Conservation (phyloP, 129 eudicot genomes). For the Tagetes patula region DNA sequence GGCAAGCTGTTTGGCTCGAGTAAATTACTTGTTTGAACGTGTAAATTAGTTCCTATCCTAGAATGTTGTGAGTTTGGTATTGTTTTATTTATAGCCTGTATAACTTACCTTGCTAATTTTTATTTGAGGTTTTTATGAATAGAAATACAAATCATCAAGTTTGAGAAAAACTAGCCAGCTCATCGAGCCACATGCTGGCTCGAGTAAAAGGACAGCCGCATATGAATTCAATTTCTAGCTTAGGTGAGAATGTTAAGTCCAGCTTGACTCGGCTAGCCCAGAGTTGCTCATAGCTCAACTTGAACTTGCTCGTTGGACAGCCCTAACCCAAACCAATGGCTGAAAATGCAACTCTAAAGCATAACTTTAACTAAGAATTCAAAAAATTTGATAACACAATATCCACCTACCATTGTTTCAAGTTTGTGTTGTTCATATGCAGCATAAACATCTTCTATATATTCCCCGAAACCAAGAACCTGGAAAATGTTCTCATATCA, state of each 20-base stretch:
- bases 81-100: not conserved
- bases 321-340: not conserved
- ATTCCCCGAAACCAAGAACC: conserved; percentile 93
- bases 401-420: conserved; percentile 59
- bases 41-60: not conserved
- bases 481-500: conserved; percentile 22
- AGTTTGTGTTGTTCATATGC: conserved; percentile 93
- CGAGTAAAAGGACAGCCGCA: not conserved
- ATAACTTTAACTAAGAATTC: not conserved
- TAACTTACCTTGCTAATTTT: not conserved
- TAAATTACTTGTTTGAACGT: no score
- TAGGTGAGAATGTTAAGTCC: not conserved
- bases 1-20: no score
- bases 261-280: not conserved
- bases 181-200: not conserved
- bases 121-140: not conserved
- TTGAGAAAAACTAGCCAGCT: not conserved
- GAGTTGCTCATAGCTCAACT: no score
- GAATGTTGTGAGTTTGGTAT: not conserved
- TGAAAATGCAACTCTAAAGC: not conserved
- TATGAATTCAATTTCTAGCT: not conserved
- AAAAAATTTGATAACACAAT: not conserved
- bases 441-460: conserved; percentile 82
- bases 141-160: not conserved
- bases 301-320: not conserved